Percentiles rank a stretch among this genome's conserved stretches.
Evolutionary conservation across 106 monocot species (phyloP).

Genomic region (Dioscorea alata): DNA sequence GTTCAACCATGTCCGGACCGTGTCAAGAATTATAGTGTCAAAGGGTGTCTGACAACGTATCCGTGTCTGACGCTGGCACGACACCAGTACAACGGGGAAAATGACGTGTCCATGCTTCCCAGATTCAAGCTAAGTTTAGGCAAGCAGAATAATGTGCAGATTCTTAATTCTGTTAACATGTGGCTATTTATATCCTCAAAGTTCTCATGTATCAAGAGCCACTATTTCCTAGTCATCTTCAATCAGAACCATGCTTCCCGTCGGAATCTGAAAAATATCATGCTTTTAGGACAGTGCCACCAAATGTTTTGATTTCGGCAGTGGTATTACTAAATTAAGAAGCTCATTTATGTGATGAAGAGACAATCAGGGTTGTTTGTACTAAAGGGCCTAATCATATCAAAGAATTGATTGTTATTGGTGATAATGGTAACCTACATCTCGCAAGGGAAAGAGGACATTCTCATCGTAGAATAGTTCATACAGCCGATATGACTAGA

Average conservation of each 20-base stretch:
- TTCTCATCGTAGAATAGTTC: conserved; percentile 92
- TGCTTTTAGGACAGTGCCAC: conserved; percentile 38
- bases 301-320: conserved; percentile 90
- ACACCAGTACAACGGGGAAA: no score
- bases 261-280: conserved; percentile 20
- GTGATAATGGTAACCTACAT: conserved; percentile 89
- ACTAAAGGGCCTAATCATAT: conserved; percentile 94
- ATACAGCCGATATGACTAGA: conserved; percentile 97
- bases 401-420: conserved; percentile 79
- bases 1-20: no score
- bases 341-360: conserved; percentile 93
- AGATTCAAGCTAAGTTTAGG: no score
- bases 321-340: conserved; percentile 93
- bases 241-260: conserved; percentile 9
- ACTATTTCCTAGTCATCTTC: conserved; percentile 4
- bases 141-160: no score
- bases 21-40: no score
- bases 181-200: conserved; percentile 19
- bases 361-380: conserved; percentile 97
- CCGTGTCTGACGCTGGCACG: no score
- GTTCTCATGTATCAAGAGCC: conserved; percentile 18
- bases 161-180: no score
- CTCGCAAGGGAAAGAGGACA: conserved; percentile 96
- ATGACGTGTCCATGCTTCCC: no score
- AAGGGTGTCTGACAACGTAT: no score